Percentiles rank a stretch among this genome's conserved stretches.
Conservation (phyloP, 345 rosid genomes). For the Arabidopsis arenosa region DNA sequence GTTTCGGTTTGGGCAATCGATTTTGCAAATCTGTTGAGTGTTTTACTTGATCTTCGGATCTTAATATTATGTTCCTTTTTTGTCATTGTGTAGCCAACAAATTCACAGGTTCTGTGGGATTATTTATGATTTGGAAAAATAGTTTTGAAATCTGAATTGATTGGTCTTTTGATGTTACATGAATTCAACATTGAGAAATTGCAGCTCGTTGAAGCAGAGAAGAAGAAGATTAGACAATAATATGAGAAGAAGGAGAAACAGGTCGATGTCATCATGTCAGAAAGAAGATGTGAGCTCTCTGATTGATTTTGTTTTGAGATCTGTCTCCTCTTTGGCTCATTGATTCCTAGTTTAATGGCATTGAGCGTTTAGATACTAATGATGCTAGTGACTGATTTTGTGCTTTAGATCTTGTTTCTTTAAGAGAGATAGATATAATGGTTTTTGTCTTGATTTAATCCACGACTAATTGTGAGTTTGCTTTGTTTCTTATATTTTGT, state of each 20-base stretch:
- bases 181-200: constrained; percentile 98
- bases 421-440: background rate
- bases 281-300: constrained; percentile 74
- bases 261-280: constrained; percentile 62
- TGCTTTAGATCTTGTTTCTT: background rate
- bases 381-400: no score
- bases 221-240: constrained; percentile 97
- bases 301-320: background rate
- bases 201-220: constrained; percentile 94
- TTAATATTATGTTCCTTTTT: background rate
- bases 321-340: background rate
- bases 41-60: constrained; percentile 9
- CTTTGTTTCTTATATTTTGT: constrained; percentile 23
- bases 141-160: background rate
- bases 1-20: no score
- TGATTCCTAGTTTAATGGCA: no score
- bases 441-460: background rate
- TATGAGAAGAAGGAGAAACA: constrained; percentile 98
- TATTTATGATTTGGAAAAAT: background rate
- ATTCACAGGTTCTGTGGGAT: background rate
- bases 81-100: background rate
- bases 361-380: no score
- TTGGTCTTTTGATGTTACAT: constrained; percentile 41
- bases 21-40: background rate
- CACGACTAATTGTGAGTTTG: background rate